phyloP scores from a whole-genome alignment of 495 filamentous ascomycete genomes.

The Talaromyces wortmannii region DNA sequence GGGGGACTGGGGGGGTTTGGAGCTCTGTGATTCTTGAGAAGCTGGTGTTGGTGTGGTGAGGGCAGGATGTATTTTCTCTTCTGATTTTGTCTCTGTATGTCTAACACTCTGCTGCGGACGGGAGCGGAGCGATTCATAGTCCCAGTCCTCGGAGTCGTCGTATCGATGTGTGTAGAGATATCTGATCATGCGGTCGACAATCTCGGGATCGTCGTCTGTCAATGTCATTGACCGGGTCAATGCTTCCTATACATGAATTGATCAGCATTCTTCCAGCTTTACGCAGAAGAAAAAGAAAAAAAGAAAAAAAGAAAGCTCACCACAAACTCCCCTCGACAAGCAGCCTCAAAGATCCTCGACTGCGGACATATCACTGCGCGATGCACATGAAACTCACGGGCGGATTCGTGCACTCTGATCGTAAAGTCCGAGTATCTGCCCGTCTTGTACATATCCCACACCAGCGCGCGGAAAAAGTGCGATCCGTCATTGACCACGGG shows the following conservation, averaged over 20 bases:
- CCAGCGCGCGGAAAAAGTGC: constrained; percentile 2
- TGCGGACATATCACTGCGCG: constrained; percentile 10
- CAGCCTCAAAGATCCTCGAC: constrained; percentile 5
- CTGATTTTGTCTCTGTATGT: neutral
- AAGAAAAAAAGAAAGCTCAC: neutral
- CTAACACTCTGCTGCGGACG: neutral
- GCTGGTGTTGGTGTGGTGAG: neutral
- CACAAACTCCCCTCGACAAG: constrained; percentile 3
- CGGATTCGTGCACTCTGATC: constrained; percentile 13
- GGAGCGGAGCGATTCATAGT: neutral
- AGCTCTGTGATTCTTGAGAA: neutral
- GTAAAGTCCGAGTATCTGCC: constrained; percentile 25
- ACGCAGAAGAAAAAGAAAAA: neutral
- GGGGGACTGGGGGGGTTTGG: neutral
- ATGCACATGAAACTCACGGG: constrained; percentile 21
- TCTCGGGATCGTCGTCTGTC: constrained; percentile 13
- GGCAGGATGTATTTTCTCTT: neutral
- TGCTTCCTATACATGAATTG: constrained; percentile 2
- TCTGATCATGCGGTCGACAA: constrained; percentile 16
- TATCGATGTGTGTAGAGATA: constrained; percentile 17
- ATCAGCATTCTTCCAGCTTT: neutral
- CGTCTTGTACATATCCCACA: constrained; percentile 2
- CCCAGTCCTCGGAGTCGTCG: constrained; percentile 6
- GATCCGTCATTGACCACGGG: neutral
- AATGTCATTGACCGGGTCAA: constrained; percentile 1